Base-by-base conservation (phyloP, 345 rosid species). In the Arabidopsis suecica region DNA sequence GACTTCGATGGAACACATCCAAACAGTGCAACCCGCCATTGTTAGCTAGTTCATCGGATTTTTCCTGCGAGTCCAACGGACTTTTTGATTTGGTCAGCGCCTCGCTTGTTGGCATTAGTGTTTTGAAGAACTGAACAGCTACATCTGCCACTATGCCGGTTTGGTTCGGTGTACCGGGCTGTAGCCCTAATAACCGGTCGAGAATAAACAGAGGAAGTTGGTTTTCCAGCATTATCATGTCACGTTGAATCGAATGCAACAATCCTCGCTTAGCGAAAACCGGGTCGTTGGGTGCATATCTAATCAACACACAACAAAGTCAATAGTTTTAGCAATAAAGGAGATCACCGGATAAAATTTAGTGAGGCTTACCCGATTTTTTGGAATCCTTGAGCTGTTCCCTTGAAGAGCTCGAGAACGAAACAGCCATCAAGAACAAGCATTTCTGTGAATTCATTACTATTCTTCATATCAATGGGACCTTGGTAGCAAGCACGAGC, bases 161-260 rank as follows among this genome's bases (percentile, higher is more conserved):
- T 78, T 73, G 84, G 44, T 83, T 75, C 3, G 85, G 86, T 65
- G 78, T 45, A 37, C 81, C 84, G 0, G 83, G 56, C 71, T 91
- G 87, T 60, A 89, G 74, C 8, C 85, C 91, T 11, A 89, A 65
- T 5, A 91, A 79, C 63, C 72, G 77, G 69, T 89, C 87, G 3
- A 87, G 91, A 25, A 82, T 61, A 41, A 86, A 91, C 13, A 89
- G 74, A 1, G 97, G 93, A 73, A 88, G 75, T 79, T 87, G 95
- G 38, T 89, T 91, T 82, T 89, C 95, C 10, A 91, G 62, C 93
- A 89, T 88, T 68, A 86, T 79, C 95, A 89, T 91, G 74, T 91
- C 97, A 54, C 89, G 68, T 59, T 88, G 91, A 62, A 89, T 89
- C 5, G 88, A 79, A 81, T 86, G 93, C 93, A 89, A 88, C 5